A percentile compares a stretch with the other conserved stretches of the same genome.
These are phyloP conservation scores for Chlorella sp. DNA, from an alignment of 139 green algal genomes.

Conservation along the genomic window DNA sequence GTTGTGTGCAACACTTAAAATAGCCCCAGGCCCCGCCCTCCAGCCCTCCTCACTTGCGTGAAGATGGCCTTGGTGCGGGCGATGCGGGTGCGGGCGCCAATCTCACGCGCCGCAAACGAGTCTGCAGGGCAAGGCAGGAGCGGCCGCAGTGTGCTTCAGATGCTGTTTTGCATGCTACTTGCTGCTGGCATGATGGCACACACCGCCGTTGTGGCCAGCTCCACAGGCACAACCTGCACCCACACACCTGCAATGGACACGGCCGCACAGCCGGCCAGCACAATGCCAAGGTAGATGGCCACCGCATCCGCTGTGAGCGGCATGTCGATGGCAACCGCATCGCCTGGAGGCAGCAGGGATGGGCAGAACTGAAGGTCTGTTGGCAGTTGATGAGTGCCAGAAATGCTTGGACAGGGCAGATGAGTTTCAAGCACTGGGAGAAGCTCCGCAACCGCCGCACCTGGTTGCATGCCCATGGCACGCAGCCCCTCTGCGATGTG, in stretches of 20 bases:
- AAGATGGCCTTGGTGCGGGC: slow-evolving; percentile 74
- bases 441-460: slow-evolving; percentile 16
- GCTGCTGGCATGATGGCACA: too few relatives aligned
- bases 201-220: too few relatives aligned
- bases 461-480: slow-evolving; percentile 48
- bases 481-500: slow-evolving; percentile 58
- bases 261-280: slow-evolving; percentile 81
- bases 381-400: background rate
- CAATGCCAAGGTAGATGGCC: slow-evolving; percentile 83
- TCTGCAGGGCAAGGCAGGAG: slow-evolving; percentile 53
- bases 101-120: slow-evolving; percentile 83
- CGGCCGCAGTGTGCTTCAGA: too few relatives aligned
- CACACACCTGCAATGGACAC: slow-evolving; percentile 79
- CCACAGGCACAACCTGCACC: too few relatives aligned
- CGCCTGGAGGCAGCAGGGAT: slow-evolving; percentile 59
- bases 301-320: slow-evolving; percentile 80
- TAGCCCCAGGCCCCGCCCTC: too few relatives aligned
- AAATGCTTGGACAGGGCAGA: background rate
- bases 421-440: too few relatives aligned
- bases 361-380: background rate
- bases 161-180: too few relatives aligned
- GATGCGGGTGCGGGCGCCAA: slow-evolving; percentile 79
- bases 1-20: too few relatives aligned
- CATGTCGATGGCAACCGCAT: slow-evolving; percentile 83
- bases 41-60: slow-evolving; percentile 74